Percentiles rank a stretch among this genome's conserved stretches.
phyloP scores from a whole-genome alignment of 768 basidiomycete genomes.

The Pulveroboletus sp. region DNA sequence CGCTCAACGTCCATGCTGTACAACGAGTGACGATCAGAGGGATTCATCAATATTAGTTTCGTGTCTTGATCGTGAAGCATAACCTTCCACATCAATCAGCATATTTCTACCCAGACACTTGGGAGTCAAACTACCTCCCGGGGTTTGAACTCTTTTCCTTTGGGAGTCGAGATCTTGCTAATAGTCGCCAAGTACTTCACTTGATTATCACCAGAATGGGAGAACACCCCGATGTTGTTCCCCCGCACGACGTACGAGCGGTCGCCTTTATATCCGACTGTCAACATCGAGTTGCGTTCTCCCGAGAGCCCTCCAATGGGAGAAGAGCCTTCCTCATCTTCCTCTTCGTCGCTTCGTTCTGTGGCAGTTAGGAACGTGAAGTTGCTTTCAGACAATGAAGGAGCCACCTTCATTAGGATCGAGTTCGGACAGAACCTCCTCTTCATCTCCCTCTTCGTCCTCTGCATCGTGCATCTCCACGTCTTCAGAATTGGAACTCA shows the following conservation, averaged over 20 bases:
- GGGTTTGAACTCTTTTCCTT: conserved; percentile 82
- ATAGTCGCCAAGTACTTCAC: conserved; percentile 88
- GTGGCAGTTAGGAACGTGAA: conserved; percentile 27
- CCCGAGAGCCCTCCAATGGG: conserved; percentile 42
- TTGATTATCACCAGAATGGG: conserved; percentile 59
- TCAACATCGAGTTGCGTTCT: conserved; percentile 81
- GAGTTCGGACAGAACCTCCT: conserved; percentile 67
- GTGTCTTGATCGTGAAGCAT: conserved; percentile 97
- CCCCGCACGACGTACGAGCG: conserved; percentile 91
- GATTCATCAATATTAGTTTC: conserved; percentile 92
- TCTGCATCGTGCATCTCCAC: conserved; percentile 82
- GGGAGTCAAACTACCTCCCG: conserved; percentile 56
- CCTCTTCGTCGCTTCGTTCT: conserved; percentile 42
- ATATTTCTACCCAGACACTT: neutral
- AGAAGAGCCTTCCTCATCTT: conserved; percentile 34
- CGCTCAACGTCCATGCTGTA: conserved; percentile 90
- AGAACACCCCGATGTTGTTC: conserved; percentile 88
- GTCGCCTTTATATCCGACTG: conserved; percentile 93
- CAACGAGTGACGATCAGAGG: conserved; percentile 71
- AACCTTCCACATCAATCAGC: conserved; percentile 46
- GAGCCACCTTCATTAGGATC: conserved; percentile 55
- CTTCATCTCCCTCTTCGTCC: conserved; percentile 75
- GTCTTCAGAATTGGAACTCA: conserved; percentile 72
- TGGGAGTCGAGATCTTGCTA: conserved; percentile 70
- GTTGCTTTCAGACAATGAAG: neutral